Conservation (phyloP, 2,329 filamentous ascomycete species). For the Calycina marina region DNA sequence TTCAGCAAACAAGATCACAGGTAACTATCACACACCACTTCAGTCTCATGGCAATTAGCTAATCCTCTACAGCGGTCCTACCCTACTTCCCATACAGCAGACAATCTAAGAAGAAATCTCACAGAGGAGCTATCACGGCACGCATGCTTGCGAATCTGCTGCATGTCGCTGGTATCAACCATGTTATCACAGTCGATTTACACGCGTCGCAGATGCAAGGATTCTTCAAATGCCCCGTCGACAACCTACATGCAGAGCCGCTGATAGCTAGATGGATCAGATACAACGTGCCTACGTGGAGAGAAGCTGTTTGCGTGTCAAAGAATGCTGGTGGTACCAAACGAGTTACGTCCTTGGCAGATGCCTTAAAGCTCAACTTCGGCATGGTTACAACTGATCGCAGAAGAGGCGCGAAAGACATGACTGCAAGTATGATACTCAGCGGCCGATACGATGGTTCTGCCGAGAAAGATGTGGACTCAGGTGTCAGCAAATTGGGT, state of each 20-base stretch:
- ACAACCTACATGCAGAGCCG: conserved; percentile 93
- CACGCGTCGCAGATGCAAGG: conserved; percentile 99
- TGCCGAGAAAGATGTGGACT: conserved; percentile 29
- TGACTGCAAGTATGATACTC: conserved; percentile 70
- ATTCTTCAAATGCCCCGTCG: conserved; percentile 94
- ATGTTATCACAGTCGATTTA: conserved; percentile 93
- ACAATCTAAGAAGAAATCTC: conserved; percentile 98
- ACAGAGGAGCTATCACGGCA: conserved; percentile 89
- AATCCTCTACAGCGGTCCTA: conserved; percentile 50
- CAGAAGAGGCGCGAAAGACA: conserved; percentile 44
- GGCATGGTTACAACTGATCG: conserved; percentile 85
- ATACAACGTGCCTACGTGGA: conserved; percentile 76
- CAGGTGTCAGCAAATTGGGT: conserved; percentile 17
- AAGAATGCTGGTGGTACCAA: conserved; percentile 98
- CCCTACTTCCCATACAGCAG: conserved; percentile 98
- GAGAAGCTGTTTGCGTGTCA: conserved; percentile 85
- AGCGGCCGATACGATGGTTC: conserved; percentile 48
- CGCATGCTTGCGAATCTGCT: conserved; percentile 95
- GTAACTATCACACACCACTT: conserved; percentile 33
- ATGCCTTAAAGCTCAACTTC: conserved; percentile 93
- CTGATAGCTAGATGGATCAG: conserved; percentile 93
- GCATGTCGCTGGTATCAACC: conserved; percentile 84
- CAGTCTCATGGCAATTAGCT: conserved; percentile 4
- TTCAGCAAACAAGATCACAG: conserved; percentile 90
- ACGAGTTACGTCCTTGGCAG: conserved; percentile 86